Evolutionary conservation across 495 filamentous ascomycete genomes (phyloP), one percentile per base, ranked within the genome.

Genomic region (Penicillium bovifimosum): DNA sequence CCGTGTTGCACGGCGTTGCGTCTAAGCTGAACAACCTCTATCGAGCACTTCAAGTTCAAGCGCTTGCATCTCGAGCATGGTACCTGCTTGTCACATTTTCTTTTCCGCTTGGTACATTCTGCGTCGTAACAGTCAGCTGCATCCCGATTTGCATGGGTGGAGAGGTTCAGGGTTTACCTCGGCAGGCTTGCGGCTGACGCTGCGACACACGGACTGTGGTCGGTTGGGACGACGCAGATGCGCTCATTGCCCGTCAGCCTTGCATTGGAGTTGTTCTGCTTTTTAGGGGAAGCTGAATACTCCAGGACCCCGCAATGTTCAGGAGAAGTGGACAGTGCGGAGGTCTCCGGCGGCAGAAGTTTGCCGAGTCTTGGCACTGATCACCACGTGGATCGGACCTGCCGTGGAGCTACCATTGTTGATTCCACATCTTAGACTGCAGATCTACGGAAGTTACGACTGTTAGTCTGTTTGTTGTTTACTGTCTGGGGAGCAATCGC

Each of bases 71-170:
- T 58, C 13, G 66, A 58, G 32, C 66, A 68, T 0, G 66, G 66
- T 29, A 60, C 54, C 32, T 66, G 56, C 39, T 68, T 66, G 47
- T 66, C 63, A 47, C 66, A 66, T 48, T 68, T 66, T 20, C 66
- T 54, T 35, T 68, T 68, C 11, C 61, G 56, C 44, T 60, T 68
- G 13, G 63, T 65, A 39, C 66, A 68, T 47, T 68, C 63, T 68
- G 54, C 11, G 35, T 17, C 20, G 5, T 38, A 32, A 58, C 47
- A 62, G 36, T 47, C 13, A 32, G 7, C 13, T 38, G 40, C 32
- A 32, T 24, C 2, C 4, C 4, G 41, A 45, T 35, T 9, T n/a
- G 33, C 5, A 28, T 29, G 9, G 14, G 9, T 24, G 36, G 38
- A 46, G 29, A 36, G 24, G 32, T 27, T 14, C 26, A 34, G 31